Percentiles rank a stretch among this genome's conserved stretches.
These are phyloP conservation scores for Naganishia friedmannii DNA, from an alignment of 768 basidiomycete species.

Conservation along the genomic window DNA sequence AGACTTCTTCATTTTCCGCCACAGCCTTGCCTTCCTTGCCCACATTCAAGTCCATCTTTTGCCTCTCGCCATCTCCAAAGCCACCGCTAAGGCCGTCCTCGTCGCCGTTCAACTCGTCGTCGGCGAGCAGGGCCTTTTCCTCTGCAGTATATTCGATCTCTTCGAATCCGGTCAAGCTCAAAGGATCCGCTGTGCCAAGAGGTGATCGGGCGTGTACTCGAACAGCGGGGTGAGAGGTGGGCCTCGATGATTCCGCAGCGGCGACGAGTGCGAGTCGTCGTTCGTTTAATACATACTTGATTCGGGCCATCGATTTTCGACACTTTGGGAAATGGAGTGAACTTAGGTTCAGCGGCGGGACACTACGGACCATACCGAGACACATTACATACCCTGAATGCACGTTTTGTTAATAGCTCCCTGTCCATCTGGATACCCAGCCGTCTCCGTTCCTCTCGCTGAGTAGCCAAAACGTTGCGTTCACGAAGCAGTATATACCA, in stretches of 20 bases:
- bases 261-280: constrained; percentile 78
- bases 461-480: constrained; percentile 83
- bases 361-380: background rate
- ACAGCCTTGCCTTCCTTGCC: constrained; percentile 28
- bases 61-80: constrained; percentile 30
- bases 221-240: constrained; percentile 9
- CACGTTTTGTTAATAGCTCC: constrained; percentile 41
- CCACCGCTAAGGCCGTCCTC: background rate
- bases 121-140: constrained; percentile 25
- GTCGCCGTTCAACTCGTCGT: constrained; percentile 22
- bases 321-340: constrained; percentile 58
- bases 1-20: constrained; percentile 35
- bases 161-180: constrained; percentile 34
- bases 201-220: constrained; percentile 29
- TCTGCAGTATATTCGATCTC: constrained; percentile 28
- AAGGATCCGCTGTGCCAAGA: constrained; percentile 27
- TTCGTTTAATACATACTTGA: constrained; percentile 88
- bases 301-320: constrained; percentile 93
- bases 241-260: constrained; percentile 53
- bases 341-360: background rate
- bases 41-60: constrained; percentile 24
- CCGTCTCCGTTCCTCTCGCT: constrained; percentile 72
- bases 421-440: constrained; percentile 53
- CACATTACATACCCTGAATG: constrained; percentile 46
- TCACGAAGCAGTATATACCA: constrained; percentile 91